Evolutionary conservation across 805 yeast genomes (phyloP).

Genomic region (Saccharomycopsis oosterbeekiorum): DNA sequence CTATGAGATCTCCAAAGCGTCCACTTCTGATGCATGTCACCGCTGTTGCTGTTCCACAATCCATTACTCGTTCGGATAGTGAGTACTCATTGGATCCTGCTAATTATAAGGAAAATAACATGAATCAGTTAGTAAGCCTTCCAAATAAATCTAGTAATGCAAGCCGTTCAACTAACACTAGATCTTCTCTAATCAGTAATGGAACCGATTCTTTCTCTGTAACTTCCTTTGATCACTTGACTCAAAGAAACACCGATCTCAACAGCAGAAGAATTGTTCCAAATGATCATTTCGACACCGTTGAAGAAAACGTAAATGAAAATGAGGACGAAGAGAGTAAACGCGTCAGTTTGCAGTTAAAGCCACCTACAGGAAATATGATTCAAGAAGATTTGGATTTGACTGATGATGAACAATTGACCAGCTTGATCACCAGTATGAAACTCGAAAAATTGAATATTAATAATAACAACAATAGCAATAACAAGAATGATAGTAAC

Average conservation of each 20-base stretch:
- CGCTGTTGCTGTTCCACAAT: not conserved
- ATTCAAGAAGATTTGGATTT: slow-evolving; percentile 15
- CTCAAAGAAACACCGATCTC: not conserved
- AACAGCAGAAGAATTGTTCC: not conserved
- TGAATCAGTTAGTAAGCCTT: not conserved
- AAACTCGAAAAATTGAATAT: not conserved
- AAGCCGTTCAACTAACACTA: not conserved
- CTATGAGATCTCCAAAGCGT: not conserved
- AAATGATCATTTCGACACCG: not conserved
- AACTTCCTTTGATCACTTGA: not conserved
- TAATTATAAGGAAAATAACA: not conserved
- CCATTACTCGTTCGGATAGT: not conserved
- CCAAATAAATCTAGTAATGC: not conserved
- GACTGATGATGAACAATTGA: slow-evolving; percentile 17
- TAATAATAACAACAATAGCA: not conserved
- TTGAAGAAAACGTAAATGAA: not conserved
- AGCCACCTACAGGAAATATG: slow-evolving; percentile 12
- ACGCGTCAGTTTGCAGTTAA: slow-evolving; percentile 6
- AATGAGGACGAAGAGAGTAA: slow-evolving; percentile 1
- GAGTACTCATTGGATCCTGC: not conserved
- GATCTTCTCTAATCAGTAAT: not conserved
- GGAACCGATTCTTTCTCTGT: not conserved
- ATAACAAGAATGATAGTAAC: not conserved
- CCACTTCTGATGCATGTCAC: not conserved
- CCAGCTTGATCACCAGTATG: slow-evolving; percentile 17